These are phyloP conservation scores for Anthracocystis walkeri DNA, from an alignment of 1,284 basidiomycete species.

Conservation along the genomic window DNA sequence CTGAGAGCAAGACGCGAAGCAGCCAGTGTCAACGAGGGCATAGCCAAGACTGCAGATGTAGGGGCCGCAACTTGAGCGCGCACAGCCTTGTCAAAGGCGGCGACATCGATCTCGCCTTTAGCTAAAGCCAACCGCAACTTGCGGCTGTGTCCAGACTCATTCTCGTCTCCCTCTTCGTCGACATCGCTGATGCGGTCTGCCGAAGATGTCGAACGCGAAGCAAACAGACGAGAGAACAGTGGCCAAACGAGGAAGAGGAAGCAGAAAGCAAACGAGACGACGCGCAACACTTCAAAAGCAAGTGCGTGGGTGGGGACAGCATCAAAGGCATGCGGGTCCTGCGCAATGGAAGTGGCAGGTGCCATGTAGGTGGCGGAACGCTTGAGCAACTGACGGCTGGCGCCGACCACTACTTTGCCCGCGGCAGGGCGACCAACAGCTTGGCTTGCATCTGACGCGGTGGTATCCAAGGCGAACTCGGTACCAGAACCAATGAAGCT, in stretches of 20 bases:
- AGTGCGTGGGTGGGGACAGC: constrained; percentile 56
- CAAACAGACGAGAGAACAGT: constrained; percentile 30
- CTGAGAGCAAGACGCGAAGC: constrained; percentile 26
- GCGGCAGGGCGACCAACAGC: constrained; percentile 37
- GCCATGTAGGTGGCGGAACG: constrained; percentile 49
- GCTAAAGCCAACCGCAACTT: constrained; percentile 32
- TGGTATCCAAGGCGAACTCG: constrained; percentile 41
- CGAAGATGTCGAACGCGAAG: constrained; percentile 7
- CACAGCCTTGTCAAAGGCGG: constrained; percentile 23
- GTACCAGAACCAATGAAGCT: constrained; percentile 59
- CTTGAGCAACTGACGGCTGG: constrained; percentile 65
- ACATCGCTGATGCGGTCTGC: neutral
- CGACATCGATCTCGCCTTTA: constrained; percentile 33
- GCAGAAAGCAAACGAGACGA: constrained; percentile 43
- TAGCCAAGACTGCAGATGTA: constrained; percentile 19
- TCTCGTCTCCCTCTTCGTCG: constrained; percentile 4
- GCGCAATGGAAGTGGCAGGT: constrained; percentile 13
- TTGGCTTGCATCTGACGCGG: constrained; percentile 19
- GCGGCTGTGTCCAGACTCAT: constrained; percentile 5
- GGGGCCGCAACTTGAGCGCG: constrained; percentile 22
- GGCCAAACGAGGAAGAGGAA: constrained; percentile 56
- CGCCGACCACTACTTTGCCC: constrained; percentile 52
- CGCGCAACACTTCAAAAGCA: constrained; percentile 57
- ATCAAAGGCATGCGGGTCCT: constrained; percentile 50
- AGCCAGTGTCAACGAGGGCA: constrained; percentile 17